Conservation (phyloP, 1,139 yeast species). For the Debaryomyces singareniensis region DNA sequence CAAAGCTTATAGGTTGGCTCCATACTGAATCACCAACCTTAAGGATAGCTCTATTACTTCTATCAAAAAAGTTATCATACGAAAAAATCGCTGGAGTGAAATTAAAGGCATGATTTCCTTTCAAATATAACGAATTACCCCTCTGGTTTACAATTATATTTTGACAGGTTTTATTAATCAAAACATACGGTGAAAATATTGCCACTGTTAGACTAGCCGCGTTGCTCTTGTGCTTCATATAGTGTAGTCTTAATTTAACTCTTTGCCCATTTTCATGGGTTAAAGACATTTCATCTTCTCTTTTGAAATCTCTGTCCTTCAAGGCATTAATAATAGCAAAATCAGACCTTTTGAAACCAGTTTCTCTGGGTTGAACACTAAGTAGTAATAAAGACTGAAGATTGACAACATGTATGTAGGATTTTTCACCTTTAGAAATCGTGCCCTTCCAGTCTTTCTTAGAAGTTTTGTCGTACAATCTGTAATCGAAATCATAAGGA, state of each 20-base stretch:
- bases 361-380: conserved; percentile 61
- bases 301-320: conserved; percentile 42
- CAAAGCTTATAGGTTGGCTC: conserved; percentile 77
- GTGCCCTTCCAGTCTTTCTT: conserved; percentile 63
- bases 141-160: conserved; percentile 56
- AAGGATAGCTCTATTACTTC: conserved; percentile 64
- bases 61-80: conserved; percentile 53
- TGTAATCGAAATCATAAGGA: conserved; percentile 74
- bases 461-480: conserved; percentile 73
- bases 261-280: conserved; percentile 60
- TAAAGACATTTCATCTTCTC: conserved; percentile 47
- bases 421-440: conserved; percentile 57
- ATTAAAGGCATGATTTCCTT: conserved; percentile 19
- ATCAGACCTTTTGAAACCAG: conserved; percentile 65
- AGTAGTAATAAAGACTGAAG: conserved; percentile 63
- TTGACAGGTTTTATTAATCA: conserved; percentile 74
- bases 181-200: conserved; percentile 78
- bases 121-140: conserved; percentile 43
- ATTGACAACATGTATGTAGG: conserved; percentile 77
- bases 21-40: conserved; percentile 67
- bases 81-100: conserved; percentile 76
- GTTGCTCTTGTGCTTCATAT: conserved; percentile 38
- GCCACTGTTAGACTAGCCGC: conserved; percentile 56
- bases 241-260: conserved; percentile 59
- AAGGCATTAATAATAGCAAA: conserved; percentile 76